A percentile compares a stretch with the other conserved stretches of the same genome.
Conservation (phyloP, 2,329 filamentous ascomycete genomes). For the Sclerotinia borealis region DNA sequence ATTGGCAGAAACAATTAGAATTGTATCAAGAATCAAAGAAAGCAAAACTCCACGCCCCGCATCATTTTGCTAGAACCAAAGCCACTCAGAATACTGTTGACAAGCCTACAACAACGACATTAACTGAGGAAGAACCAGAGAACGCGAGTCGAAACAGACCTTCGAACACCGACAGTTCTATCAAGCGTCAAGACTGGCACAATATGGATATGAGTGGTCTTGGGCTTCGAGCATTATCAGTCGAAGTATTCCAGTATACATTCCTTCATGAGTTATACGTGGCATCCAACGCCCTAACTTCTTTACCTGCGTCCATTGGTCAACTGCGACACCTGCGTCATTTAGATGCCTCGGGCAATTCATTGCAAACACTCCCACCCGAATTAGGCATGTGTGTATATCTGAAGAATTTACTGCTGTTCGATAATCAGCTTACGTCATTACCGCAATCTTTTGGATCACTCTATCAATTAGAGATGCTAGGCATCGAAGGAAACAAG, state of each 20-base stretch:
- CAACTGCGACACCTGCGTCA: conserved; percentile 73
- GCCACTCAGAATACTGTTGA: conserved; percentile 57
- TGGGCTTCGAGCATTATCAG: conserved; percentile 75
- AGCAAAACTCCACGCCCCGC: conserved; percentile 56
- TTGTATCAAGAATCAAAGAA: conserved; percentile 71
- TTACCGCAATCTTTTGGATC: conserved; percentile 85
- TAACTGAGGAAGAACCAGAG: conserved; percentile 45
- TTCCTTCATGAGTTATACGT: conserved; percentile 92
- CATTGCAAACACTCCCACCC: conserved; percentile 72
- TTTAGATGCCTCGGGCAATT: conserved; percentile 85
- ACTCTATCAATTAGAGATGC: conserved; percentile 77
- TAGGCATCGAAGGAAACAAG: conserved; percentile 91
- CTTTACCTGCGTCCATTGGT: conserved; percentile 75
- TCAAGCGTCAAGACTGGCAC: conserved; percentile 78
- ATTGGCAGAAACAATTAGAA: conserved; percentile 85
- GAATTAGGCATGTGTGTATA: conserved; percentile 97
- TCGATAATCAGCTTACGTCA: conserved; percentile 80
- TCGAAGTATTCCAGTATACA: conserved; percentile 75
- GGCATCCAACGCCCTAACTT: conserved; percentile 82
- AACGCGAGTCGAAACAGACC: conserved; percentile 46
- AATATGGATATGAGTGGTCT: conserved; percentile 96
- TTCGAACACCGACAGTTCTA: conserved; percentile 59
- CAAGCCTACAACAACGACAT: conserved; percentile 44
- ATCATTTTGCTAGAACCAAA: conserved; percentile 67
- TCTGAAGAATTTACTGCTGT: conserved; percentile 76